Conservation (phyloP, 768 basidiomycete genomes). For the Hysterangium stoloniferum region DNA sequence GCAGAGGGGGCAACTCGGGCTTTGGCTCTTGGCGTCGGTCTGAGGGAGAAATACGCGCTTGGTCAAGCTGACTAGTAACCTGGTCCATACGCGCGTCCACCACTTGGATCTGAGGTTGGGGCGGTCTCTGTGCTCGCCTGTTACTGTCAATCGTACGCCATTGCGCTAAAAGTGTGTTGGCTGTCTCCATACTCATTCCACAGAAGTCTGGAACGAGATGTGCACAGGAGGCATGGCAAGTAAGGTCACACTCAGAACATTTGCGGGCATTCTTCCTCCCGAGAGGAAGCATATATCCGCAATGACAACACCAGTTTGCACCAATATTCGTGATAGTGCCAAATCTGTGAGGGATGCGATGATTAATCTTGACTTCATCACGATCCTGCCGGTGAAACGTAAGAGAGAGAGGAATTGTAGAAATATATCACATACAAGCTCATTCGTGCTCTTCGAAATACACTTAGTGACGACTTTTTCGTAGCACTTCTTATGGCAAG, state of each 20-base stretch:
- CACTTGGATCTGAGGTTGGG: conserved; percentile 21
- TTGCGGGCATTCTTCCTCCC: conserved; percentile 95
- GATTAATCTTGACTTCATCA: conserved; percentile 98
- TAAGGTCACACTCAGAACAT: conserved; percentile 93
- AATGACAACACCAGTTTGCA: conserved; percentile 99
- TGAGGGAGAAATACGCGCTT: not conserved
- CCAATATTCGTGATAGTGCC: conserved; percentile 94
- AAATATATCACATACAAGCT: conserved; percentile 51
- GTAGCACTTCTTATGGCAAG: conserved; percentile 98
- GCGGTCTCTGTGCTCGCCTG: conserved; percentile 27
- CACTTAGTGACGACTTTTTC: conserved; percentile 99
- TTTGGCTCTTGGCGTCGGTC: not conserved
- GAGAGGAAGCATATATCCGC: conserved; percentile 94
- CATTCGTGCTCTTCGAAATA: conserved; percentile 93
- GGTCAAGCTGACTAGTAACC: conserved; percentile 20
- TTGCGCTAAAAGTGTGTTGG: conserved; percentile 84
- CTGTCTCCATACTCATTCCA: conserved; percentile 99
- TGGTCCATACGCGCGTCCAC: conserved; percentile 17
- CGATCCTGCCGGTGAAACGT: conserved; percentile 51
- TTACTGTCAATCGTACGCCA: conserved; percentile 81
- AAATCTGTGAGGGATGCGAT: conserved; percentile 98
- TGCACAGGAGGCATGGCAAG: conserved; percentile 95
- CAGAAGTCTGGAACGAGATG: conserved; percentile 99
- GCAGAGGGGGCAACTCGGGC: conserved; percentile 16
- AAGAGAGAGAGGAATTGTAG: not conserved